Evolutionary conservation across 352 stramenopile species (phyloP), one percentile per base, ranked within the genome.

Genomic region (Globisporangium middletonii): DNA sequence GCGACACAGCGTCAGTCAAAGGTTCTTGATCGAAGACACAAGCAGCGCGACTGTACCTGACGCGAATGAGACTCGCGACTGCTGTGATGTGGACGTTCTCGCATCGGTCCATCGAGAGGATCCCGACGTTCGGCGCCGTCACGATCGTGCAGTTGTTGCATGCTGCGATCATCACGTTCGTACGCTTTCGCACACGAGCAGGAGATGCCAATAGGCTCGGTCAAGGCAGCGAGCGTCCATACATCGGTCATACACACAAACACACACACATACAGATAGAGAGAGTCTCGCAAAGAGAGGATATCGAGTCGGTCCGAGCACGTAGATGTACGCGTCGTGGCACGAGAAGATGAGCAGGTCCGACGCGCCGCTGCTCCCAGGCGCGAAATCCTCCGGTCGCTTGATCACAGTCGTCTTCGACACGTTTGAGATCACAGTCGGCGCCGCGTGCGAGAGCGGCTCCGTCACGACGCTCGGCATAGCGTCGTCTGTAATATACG

Each of bases 101-200:
- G 67, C 95, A 98, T 19, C 97, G 90, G 50, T 98, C 92, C 49
- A 98, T 80, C 18, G 92, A 91, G 23, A 97, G 70, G 52, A 98
- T 85, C 4, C 93, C 93, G 18, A 84, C 91, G 51, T 95, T 96
- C 26, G 94, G 93, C n/a, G 89, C 94, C n/a, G 94, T 83, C 46
- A 99, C 83, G 58, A 99, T 96, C 37, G 89, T 97, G 75, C 94
- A 98, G 65, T 98, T 97, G 57, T 94, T 95, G 68, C 93, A 98
- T 27, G 83, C 90, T 23, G 88, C 87, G 69, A 98, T 90, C 53
- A 86, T 97, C 47, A 95, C 92, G 72, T 98, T 89, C 45, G 79
- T 89, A 53, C 55, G 67, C 56, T 50, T 19, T 47, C 26, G 52
- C 62, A 59, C 30, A 75, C 62, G 18, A 30, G 27, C 55, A 64